These are phyloP conservation scores for Penicillium thymicola DNA, from an alignment of 2,329 filamentous ascomycete genomes.

Conservation along the genomic window DNA sequence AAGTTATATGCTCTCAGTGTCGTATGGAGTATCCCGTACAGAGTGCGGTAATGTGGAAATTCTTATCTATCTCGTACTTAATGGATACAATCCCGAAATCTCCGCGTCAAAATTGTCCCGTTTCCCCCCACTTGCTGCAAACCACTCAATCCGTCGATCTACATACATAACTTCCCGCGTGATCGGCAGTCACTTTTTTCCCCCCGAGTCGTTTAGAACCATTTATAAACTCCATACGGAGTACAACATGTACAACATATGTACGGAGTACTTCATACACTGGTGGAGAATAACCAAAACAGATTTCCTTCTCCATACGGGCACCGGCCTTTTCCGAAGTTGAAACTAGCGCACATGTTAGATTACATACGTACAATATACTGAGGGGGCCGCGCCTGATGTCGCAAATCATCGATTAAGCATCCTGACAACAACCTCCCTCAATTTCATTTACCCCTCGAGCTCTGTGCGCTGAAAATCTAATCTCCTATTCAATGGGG, in stretches of 20 bases:
- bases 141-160: slow-evolving; percentile 12
- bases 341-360: neutral
- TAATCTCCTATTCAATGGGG: neutral
- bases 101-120: slow-evolving; percentile 6
- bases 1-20: neutral
- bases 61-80: neutral
- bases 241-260: neutral
- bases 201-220: neutral
- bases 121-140: slow-evolving; percentile 5
- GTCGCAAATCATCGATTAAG: neutral
- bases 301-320: neutral
- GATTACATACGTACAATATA: neutral
- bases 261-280: neutral
- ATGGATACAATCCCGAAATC: neutral
- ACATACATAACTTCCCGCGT: slow-evolving; percentile 21
- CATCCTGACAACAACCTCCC: neutral
- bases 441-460: neutral
- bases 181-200: slow-evolving; percentile 19
- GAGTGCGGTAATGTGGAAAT: neutral
- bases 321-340: neutral
- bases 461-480: neutral
- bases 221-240: neutral
- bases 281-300: neutral
- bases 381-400: neutral
- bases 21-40: neutral